A percentile compares a stretch with the other conserved stretches of the same genome.
Evolutionary conservation across 2,329 filamentous ascomycete species (phyloP).

Genomic region (Nannizzia gypsea): DNA sequence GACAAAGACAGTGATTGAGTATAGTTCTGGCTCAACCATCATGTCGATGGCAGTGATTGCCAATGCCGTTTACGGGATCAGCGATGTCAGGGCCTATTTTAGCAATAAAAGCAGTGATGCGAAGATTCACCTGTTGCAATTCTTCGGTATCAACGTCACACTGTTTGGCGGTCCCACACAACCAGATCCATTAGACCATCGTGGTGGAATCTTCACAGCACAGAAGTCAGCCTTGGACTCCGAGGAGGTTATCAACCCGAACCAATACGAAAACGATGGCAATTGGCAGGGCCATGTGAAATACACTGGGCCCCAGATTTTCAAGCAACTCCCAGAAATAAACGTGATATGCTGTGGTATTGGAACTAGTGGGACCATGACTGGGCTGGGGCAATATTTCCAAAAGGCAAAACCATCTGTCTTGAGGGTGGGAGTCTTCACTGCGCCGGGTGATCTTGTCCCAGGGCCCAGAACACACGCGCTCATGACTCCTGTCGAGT

Average conservation of each 20-base stretch:
- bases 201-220: slow-evolving; percentile 44
- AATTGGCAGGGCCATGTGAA: slow-evolving; percentile 43
- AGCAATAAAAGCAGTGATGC: slow-evolving; percentile 47
- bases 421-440: slow-evolving; percentile 39
- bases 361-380: slow-evolving; percentile 45
- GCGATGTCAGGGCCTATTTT: slow-evolving; percentile 44
- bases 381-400: slow-evolving; percentile 41
- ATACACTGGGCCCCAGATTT: slow-evolving; percentile 50
- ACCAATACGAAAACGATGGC: slow-evolving; percentile 45
- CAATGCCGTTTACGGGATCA: slow-evolving; percentile 40
- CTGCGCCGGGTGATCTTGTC: slow-evolving; percentile 44
- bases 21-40: slow-evolving; percentile 51
- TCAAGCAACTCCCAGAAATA: slow-evolving; percentile 45
- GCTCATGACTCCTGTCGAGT: slow-evolving; percentile 40
- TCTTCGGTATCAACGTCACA: slow-evolving; percentile 45
- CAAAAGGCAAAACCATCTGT: slow-evolving; percentile 35
- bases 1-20: slow-evolving; percentile 46
- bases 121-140: slow-evolving; percentile 46
- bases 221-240: slow-evolving; percentile 33
- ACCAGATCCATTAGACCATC: slow-evolving; percentile 42
- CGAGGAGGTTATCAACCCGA: slow-evolving; percentile 39
- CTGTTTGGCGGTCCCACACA: slow-evolving; percentile 50
- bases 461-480: slow-evolving; percentile 47
- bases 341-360: slow-evolving; percentile 46
- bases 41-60: slow-evolving; percentile 48